Base-by-base conservation (phyloP, 2,329 filamentous ascomycete species). In the Penicillium sp. region DNA sequence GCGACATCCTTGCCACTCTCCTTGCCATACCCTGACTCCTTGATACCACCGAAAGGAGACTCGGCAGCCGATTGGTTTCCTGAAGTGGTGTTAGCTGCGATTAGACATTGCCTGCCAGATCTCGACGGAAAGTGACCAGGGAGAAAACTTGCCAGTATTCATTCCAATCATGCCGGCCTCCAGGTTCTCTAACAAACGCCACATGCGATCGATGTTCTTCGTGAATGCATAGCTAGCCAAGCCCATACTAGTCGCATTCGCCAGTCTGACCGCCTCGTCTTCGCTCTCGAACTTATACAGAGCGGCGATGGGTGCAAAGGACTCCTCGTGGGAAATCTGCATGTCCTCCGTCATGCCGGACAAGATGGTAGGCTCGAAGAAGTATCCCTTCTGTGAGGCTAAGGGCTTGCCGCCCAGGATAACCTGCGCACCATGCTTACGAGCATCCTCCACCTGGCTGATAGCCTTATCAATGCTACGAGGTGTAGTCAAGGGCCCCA, bases 151-250 rank as follows among this genome's bases (percentile, higher is more conserved):
- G 79, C 85, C 83, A 58, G 83, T 86, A 67, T 88, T 88, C 76
- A 88, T 78, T 14, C 87, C 87, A 69, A 90, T 87, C 87, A 89
- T 90, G 3, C 87, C 87, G 4, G 87, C 87, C 71, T 90, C 87
- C 37, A 90, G 72, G 65, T 85, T 87, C 79, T 90, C 87, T 59
- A 89, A 77, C 70, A 90, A 76, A 60, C 88, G 80, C 84, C 87
- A 89, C 55, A 85, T 80, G 0, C 87, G 84, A 70, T 89, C 86
- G 5, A 89, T 77, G 67, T 89, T 85, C 77, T 88, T 88, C 0
- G 87, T 90, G 74, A 89, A 89, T 62, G 85, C 85, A 68, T 90
- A 90, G 42, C 84, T 87, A 7, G 87, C 87, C 62, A 89, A 74
- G 4, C 87, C 87, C 83, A 89, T 88, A 52, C 82, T 84, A 6